Evolutionary conservation across 257 asterid genomes (phyloP), one percentile per base, ranked within the genome.

Genomic region (Galeopsis tetrahit): DNA sequence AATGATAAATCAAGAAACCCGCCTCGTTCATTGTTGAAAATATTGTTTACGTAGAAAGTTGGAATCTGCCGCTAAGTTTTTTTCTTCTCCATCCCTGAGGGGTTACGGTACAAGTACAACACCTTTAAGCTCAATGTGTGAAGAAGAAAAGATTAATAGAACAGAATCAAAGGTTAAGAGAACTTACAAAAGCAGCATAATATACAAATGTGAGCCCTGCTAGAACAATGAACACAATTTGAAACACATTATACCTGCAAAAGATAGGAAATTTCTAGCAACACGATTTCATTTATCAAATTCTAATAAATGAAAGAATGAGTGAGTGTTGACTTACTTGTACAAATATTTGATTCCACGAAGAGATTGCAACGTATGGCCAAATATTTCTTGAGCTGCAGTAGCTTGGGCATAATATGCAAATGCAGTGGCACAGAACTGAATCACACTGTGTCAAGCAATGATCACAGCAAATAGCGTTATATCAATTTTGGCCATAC

Each of bases 341-440:
- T 88, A 92, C 67, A 92, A 74, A 80, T 92, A 92, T 84, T 92
- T 90, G 68, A 92, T 90, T 66, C 96, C 98, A 43, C 96, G 87
- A 68, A 92, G 98, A 60, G 98, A 92, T 70, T 92, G 96, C 81
- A 92, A 73, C 2, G 96, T 92, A 76, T 92, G 98, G 62, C 98
- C 94, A 83, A 90, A 92, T 78, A 92, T 92, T 87, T 92, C 98
- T 85, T 92, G 98, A 76, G 96, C 98, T 44, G 98, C 96, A 46
- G 98, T 92, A 62, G 96, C 98, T 83, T 86, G 98, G 67, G 98
- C 89, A 73, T 92, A 92, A 77, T 86, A 92, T 62, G 86, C 98
- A 78, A 92, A 92, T 39, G 98, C 98, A 28, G 98, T 90, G 74
- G 96, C 86, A 60, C 98, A 88, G 82, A 92, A 92, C 85, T 92